Base-by-base conservation (phyloP, 768 basidiomycete genomes). In the Trichaptum fuscoviolaceum region DNA sequence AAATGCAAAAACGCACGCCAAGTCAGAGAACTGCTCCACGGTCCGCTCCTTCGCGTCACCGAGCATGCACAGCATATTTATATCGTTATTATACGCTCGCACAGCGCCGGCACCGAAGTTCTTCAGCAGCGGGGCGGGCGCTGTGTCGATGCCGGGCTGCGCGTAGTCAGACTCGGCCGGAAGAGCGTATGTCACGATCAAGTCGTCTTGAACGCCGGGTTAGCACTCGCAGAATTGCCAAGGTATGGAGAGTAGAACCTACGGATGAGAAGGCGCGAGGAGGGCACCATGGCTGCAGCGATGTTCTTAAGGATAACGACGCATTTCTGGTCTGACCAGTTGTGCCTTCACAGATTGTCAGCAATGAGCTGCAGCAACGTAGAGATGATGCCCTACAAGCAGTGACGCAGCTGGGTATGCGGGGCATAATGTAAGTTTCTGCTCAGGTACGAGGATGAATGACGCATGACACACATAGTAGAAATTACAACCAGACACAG, bases 41-140 rank as follows among this genome's bases (percentile, higher is more conserved):
- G 77, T 79, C 6, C 84, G 78, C 66, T 84, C 83, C 68, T 79
- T 76, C 7, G 76, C 71, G 62, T 85, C 83, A 3, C 42, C 42
- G 17, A 80, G 70, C 15, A 76, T 26, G 20, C 72, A 58, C 78
- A 82, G 79, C 83, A 85, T 83, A 63, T 77, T 78, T 57, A 84
- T 61, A 65, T 85, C 84, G 62, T 79, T 78, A 35, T 80, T 72
- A 67, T 84, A 84, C 30, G 74, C 73, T 6, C 78, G 72, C 36
- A 79, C 71, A 57, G 73, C 74, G 1, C 80, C 83, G 7, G 77
- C 75, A 20, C 82, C 83, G 63, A 79, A 84, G 70, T 84, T 84
- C 6, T 83, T 77, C 1, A 84, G 74, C 62, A 85, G 72, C 0
- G 82, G 84, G 64, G 79, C 77, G 0, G 82, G 83, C 0, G 81